Percentiles rank a stretch among this genome's conserved stretches.
Conservation (phyloP, 208 protist genomes). For the Leishmania guyanensis region DNA sequence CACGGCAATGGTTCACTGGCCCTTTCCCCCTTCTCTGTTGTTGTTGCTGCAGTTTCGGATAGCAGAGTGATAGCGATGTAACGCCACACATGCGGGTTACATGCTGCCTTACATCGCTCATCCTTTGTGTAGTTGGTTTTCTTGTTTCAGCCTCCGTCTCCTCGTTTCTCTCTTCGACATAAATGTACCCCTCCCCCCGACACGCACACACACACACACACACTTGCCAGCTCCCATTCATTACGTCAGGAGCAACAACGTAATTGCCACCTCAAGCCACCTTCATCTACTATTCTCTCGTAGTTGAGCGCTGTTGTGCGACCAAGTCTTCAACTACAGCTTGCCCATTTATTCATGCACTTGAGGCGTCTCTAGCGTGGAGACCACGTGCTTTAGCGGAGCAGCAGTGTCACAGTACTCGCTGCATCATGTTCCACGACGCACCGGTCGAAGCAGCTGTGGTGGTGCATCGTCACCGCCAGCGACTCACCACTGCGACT, state of each 20-base stretch:
- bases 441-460: conserved; percentile 52
- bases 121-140: neutral
- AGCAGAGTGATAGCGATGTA: neutral
- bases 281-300: too few species aligned
- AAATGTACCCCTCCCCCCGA: neutral
- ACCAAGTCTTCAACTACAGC: neutral
- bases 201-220: neutral
- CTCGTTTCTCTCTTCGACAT: neutral
- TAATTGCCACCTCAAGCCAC: neutral
- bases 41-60: neutral
- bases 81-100: neutral
- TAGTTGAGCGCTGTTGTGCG: neutral
- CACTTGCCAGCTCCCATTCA: neutral
- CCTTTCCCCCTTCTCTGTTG: neutral
- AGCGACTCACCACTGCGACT: conserved; percentile 1
- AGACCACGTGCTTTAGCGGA: neutral
- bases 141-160: neutral
- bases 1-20: neutral
- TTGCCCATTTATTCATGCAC: neutral
- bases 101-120: neutral
- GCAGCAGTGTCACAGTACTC: neutral
- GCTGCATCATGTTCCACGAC: conserved; percentile 73
- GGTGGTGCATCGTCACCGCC: conserved; percentile 42
- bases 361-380: neutral
- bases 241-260: neutral